phyloP scores from a whole-genome alignment of 2,329 filamentous ascomycete genomes.

The Rhynchosporium agropyri region DNA sequence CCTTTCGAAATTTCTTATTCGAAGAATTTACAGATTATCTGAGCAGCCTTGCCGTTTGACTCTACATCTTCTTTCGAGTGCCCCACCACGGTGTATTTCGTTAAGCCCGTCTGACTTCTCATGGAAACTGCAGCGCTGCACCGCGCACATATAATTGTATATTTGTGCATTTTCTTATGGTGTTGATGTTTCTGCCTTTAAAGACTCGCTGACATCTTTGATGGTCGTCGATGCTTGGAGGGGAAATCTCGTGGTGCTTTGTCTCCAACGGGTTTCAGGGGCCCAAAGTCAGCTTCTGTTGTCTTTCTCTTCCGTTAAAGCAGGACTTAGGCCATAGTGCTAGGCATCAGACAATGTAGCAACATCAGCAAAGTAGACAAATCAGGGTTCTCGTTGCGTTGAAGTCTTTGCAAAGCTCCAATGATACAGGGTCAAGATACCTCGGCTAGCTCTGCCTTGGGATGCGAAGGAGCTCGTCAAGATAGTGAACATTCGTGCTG shows the following conservation, averaged over 20 bases:
- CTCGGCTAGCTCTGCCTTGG: too few species aligned
- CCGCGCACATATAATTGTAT: neutral
- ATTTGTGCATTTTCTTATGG: neutral
- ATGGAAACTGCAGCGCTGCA: neutral
- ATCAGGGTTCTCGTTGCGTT: too few species aligned
- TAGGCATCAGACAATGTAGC: too few species aligned
- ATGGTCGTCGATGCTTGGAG: neutral
- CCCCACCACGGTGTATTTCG: neutral
- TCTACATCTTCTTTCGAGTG: neutral
- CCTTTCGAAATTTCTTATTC: too few species aligned
- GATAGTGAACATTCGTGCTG: too few species aligned
- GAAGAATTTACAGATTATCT: too few species aligned
- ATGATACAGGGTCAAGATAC: too few species aligned
- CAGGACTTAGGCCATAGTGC: neutral
- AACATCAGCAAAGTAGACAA: too few species aligned
- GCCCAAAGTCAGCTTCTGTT: neutral
- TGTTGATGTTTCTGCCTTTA: neutral
- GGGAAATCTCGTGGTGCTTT: neutral
- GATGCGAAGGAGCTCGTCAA: too few species aligned
- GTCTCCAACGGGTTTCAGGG: too few species aligned
- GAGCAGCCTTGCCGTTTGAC: too few species aligned
- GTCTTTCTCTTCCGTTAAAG: neutral
- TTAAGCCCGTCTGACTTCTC: neutral
- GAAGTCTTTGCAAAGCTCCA: too few species aligned
- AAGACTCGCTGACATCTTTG: neutral